Evolutionary conservation across 306 rosid genomes (phyloP), one percentile per base, ranked within the genome.

Genomic region (Dicorynia guianensis): DNA sequence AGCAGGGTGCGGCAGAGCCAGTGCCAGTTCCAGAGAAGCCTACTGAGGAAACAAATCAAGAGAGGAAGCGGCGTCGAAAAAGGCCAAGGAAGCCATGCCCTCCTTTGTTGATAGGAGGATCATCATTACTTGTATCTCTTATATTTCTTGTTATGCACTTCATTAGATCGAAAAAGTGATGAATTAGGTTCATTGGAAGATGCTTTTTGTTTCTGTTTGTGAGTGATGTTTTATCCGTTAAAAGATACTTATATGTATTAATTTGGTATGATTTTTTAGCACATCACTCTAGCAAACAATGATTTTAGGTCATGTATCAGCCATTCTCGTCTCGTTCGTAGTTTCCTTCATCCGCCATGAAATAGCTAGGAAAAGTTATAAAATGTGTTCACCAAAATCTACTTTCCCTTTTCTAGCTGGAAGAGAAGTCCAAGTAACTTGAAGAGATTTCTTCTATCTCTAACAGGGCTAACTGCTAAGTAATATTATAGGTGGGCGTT

Each of bases 81-180:
- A 76, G 47, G 39, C 74, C 77, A 61, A 71, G 82, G 82, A 78
- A 75, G 7, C 85, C 87, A 72, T 80, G 80, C 72, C 82, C 82
- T 10, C 78, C 87, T 34, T 55, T 84, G 68, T 0, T 62, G 34
- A 30, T 72, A 13, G 87, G 85, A 76, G 87, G 87, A 68, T 80
- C 87, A 63, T 55, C 87, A 36, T 67, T 80, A 61, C 77, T 80
- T 55, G 52, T 11, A 10, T 34, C 80, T 56, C 69, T 80, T 34
- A 35, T 84, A 11, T 72, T 76, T 72, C 74, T 80, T 72, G 78
- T 80, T 40, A 72, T 80, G 1, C 77, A 56, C 25, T 80, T 8
- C 15, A 62, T 84, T 56, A 80, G 80, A 80, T 42, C 14, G 0
- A 76, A 39, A 71, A 72, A 71, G 59, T 60, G 68, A 34, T 79